Conservation (phyloP, 805 yeast species). For the Jamesozyma hellenica region DNA sequence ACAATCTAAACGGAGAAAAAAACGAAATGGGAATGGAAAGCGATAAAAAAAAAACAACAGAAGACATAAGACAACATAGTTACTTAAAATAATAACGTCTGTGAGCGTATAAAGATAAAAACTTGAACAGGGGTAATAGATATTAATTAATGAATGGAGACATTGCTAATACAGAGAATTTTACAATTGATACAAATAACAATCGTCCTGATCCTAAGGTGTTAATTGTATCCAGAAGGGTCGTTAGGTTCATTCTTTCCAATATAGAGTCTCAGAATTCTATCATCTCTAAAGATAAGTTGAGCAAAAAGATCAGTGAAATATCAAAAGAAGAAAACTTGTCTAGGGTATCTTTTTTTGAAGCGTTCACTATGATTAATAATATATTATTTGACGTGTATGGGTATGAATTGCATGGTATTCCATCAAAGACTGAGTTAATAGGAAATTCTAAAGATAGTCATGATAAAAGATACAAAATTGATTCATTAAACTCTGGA, state of each 20-base stretch:
- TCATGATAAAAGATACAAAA: background rate
- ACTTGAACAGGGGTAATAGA: no score
- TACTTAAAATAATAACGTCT: no score
- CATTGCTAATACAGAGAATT: no score
- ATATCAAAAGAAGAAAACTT: slow-evolving; percentile 13
- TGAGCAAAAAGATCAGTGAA: slow-evolving; percentile 16
- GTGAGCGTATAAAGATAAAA: no score
- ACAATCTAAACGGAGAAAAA: no score
- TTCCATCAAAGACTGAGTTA: slow-evolving; percentile 8
- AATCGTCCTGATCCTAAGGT: slow-evolving; percentile 4
- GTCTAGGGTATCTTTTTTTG: slow-evolving; percentile 7
- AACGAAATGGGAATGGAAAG: no score
- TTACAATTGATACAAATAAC: no score
- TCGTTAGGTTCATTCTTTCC: slow-evolving; percentile 19
- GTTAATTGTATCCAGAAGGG: slow-evolving; percentile 12
- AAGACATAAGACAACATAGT: no score
- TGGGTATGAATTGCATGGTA: slow-evolving; percentile 20
- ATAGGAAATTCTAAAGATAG: background rate
- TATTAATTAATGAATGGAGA: no score
- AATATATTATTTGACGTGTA: slow-evolving; percentile 17
- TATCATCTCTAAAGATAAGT: slow-evolving; percentile 14
- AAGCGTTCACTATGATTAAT: slow-evolving; percentile 12
- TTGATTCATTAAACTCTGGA: background rate
- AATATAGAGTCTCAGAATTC: slow-evolving; percentile 18
- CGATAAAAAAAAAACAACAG: no score